A percentile compares a stretch with the other conserved stretches of the same genome.
These are phyloP conservation scores for Marasmius oreades DNA, from an alignment of 1,284 basidiomycete genomes.

Conservation along the genomic window DNA sequence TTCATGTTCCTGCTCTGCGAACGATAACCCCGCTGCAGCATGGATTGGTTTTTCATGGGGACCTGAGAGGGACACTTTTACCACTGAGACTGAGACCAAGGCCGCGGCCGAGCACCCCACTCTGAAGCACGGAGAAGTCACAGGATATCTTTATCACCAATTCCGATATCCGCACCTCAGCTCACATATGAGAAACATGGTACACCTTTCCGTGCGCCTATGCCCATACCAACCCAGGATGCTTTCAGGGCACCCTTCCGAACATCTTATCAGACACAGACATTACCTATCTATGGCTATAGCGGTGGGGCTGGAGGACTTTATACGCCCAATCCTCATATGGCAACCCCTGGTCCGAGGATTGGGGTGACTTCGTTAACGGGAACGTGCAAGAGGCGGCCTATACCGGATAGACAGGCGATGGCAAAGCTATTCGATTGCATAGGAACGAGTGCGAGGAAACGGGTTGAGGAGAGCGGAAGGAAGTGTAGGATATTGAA, in stretches of 20 bases:
- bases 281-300: not conserved
- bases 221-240: not conserved
- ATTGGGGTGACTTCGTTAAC: slow-evolving; percentile 48
- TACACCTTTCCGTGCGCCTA: slow-evolving; percentile 17
- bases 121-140: not conserved
- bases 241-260: slow-evolving; percentile 8
- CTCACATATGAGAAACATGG: not conserved
- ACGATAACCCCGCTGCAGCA: slow-evolving; percentile 22
- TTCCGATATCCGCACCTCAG: not conserved
- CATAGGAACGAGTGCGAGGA: slow-evolving; percentile 76
- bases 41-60: slow-evolving; percentile 88
- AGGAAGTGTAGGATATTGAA: slow-evolving; percentile 62
- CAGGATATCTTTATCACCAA: not conserved
- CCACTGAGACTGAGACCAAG: slow-evolving; percentile 3
- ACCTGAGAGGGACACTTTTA: slow-evolving; percentile 59
- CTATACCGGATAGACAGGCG: slow-evolving; percentile 74
- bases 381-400: slow-evolving; percentile 54
- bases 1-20: not conserved
- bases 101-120: not conserved
- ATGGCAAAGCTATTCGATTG: slow-evolving; percentile 80
- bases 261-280: slow-evolving; percentile 12
- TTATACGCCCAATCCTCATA: not conserved
- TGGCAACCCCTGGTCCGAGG: not conserved
- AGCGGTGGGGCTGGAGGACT: not conserved
- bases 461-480: slow-evolving; percentile 79